Conservation (phyloP, 805 yeast genomes). For the Wickerhamomyces silvicola region DNA sequence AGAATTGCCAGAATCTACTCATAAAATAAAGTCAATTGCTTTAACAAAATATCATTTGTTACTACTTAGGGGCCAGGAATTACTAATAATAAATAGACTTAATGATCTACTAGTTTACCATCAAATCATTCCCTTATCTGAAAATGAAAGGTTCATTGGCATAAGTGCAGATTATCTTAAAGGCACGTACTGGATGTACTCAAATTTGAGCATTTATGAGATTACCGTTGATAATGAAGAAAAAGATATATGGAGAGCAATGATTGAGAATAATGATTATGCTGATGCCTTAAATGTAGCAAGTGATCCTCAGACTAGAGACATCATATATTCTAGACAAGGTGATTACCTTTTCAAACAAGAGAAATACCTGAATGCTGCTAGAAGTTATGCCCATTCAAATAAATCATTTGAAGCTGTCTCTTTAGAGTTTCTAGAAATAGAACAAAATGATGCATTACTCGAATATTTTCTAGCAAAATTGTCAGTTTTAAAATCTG, state of each 20-base stretch:
- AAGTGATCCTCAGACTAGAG: conserved; percentile 32
- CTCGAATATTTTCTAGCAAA: conserved; percentile 40
- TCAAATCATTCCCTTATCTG: conserved; percentile 30
- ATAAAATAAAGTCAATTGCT: conserved; percentile 32
- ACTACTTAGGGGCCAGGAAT: conserved; percentile 35
- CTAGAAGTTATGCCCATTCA: conserved; percentile 55
- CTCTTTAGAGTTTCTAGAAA: conserved; percentile 48
- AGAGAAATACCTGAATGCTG: conserved; percentile 33
- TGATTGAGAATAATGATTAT: conserved; percentile 46
- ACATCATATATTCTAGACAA: conserved; percentile 44
- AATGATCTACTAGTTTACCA: conserved; percentile 41
- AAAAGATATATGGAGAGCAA: conserved; percentile 65
- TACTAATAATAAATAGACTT: conserved; percentile 43
- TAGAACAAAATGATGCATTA: conserved; percentile 35
- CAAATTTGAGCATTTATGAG: conserved; percentile 59
- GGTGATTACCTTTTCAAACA: conserved; percentile 42
- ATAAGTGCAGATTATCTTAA: conserved; percentile 41
- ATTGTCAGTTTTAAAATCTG: conserved; percentile 26
- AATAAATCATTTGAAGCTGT: conserved; percentile 64
- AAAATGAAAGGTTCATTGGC: conserved; percentile 36
- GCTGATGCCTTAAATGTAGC: conserved; percentile 54
- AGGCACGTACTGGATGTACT: conserved; percentile 72
- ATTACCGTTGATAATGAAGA: conserved; percentile 64
- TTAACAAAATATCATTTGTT: conserved; percentile 52
- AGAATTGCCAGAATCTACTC: conserved; percentile 31